These are phyloP conservation scores for Berkeleyomyces rouxiae DNA, from an alignment of 2,329 filamentous ascomycete genomes.

Conservation along the genomic window DNA sequence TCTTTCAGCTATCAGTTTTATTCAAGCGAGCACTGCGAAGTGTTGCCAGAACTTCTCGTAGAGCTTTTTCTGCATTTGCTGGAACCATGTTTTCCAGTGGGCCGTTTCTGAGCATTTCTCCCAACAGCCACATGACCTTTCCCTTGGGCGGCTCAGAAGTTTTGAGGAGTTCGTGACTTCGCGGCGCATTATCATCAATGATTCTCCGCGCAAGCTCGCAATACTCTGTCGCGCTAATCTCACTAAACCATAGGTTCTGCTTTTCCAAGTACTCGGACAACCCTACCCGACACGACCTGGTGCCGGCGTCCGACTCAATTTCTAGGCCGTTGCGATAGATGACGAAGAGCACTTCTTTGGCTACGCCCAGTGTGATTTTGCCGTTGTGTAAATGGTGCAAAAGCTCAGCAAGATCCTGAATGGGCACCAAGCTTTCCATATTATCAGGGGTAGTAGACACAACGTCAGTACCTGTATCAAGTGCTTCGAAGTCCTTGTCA, in stretches of 20 bases:
- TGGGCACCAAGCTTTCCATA: conserved; percentile 30
- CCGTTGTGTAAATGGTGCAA: conserved; percentile 30
- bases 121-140: conserved; percentile 44
- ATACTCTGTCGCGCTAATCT: conserved; percentile 33
- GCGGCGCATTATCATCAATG: conserved; percentile 26
- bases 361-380: conserved; percentile 38
- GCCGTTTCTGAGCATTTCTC: conserved; percentile 39
- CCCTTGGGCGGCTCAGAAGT: conserved; percentile 36
- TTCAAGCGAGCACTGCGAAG: not conserved
- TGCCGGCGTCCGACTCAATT: conserved; percentile 20
- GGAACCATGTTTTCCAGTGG: conserved; percentile 39
- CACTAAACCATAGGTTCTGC: conserved; percentile 37
- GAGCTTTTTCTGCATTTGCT: conserved; percentile 29
- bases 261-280: conserved; percentile 35
- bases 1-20: not conserved
- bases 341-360: conserved; percentile 32
- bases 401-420: conserved; percentile 32
- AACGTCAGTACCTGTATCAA: not conserved
- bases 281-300: conserved; percentile 30
- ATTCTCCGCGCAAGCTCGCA: conserved; percentile 28
- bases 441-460: conserved; percentile 22
- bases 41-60: conserved; percentile 19
- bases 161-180: conserved; percentile 26
- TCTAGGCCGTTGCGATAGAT: conserved; percentile 3
- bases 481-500: conserved; percentile 23